Evolutionary conservation across 805 yeast species (phyloP), one percentile per base, ranked within the genome.

Genomic region (Candida yuanshanica): DNA sequence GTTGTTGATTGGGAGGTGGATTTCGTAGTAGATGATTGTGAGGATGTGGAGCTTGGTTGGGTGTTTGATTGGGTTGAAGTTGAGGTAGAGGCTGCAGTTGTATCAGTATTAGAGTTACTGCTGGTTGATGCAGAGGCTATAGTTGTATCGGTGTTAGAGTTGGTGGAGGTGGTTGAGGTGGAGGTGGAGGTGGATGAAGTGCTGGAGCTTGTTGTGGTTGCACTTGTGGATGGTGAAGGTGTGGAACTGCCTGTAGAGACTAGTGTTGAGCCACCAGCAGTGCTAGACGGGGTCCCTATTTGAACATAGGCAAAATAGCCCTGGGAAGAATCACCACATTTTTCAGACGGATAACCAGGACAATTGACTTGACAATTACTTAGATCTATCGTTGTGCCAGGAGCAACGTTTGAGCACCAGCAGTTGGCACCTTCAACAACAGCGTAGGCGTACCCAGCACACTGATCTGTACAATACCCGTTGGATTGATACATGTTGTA

Each of bases 331-430:
- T 62, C 64, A 9, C 77, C 77, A 49, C 77, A 72, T 23, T 46
- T 49, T 45, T 72, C 76, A 2, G 37, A n/a, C 0, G 65, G 66
- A 44, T 53, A 72, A 0, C 77, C 77, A 0, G 76, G 74, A 50
- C 77, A 72, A 14, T 45, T 36, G 11, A 54, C 63, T 26, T 56
- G 45, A 46, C 77, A 71, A 8, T 51, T 36, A 12, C 51, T 35
- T 10, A 64, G 31, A 22, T 52, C 46, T 0, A 63, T 64, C 0
- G 79, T 65, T 14, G 55, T 48, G 1, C 53, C 64, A 0, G 87
- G 86, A 17, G 69, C 58, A 8, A 52, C 46, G 51, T 79, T 69
- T 6, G 84, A 69, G 54, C 88, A 81, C 81, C 83, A 81, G 56
- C 88, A 81, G 35, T 62, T 29, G 29, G 60, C 46, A n/a, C 65